A percentile compares a stretch with the other conserved stretches of the same genome.
Evolutionary conservation across 75 land plant genomes (phyloP).

Genomic region (Pseudotsuga menziesii): DNA sequence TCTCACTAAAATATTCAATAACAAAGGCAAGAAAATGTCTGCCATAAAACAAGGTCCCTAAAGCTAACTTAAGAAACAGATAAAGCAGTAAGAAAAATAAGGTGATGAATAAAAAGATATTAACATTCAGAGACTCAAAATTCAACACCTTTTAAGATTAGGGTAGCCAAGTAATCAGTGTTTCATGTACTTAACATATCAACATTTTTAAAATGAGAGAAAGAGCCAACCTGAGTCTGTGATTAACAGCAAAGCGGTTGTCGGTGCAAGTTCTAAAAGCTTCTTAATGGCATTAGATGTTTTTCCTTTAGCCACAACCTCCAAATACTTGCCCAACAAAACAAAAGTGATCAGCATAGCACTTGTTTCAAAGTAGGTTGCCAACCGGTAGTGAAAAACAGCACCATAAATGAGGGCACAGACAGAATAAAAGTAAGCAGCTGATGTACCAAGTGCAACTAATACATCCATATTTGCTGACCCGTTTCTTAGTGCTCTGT

Average conservation of each 20-base stretch:
- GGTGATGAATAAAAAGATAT: background rate
- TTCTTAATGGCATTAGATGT: conserved; percentile 91
- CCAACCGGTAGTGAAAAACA: conserved; percentile 59
- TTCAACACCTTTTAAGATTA: background rate
- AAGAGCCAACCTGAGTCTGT: conserved; percentile 52
- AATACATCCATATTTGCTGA: conserved; percentile 97
- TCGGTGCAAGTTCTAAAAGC: conserved; percentile 85
- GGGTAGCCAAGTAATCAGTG: background rate
- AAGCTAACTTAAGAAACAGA: background rate
- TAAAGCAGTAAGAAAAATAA: background rate
- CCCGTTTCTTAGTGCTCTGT: conserved; percentile 53
- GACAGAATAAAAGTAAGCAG: conserved; percentile 93
- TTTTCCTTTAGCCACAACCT: conserved; percentile 88
- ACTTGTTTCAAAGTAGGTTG: conserved; percentile 91
- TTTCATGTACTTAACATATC: background rate
- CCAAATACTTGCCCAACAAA: conserved; percentile 85
- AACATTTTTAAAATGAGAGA: background rate
- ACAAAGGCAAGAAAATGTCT: background rate
- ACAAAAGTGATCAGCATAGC: conserved; percentile 96
- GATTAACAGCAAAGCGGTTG: conserved; percentile 63
- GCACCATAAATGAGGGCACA: conserved; percentile 70
- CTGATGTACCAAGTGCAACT: conserved; percentile 90
- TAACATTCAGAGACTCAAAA: background rate
- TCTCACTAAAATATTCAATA: conserved; percentile 48
- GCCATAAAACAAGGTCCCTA: background rate